Percentiles rank a stretch among this genome's conserved stretches.
phyloP scores from a whole-genome alignment of 257 asterid species.

The Cynanchum wilfordii region DNA sequence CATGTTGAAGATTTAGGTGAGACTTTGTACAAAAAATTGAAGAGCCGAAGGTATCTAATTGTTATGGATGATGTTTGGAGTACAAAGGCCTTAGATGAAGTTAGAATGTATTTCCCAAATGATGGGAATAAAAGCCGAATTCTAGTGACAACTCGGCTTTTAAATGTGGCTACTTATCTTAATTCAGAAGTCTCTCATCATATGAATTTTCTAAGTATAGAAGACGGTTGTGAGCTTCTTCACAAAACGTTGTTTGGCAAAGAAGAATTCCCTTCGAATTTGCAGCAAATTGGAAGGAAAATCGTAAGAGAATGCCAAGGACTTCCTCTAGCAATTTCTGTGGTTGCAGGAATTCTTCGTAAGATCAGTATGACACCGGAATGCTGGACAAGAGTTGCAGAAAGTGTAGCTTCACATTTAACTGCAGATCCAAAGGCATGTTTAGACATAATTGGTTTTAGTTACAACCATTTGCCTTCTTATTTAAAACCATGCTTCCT shows the following conservation, averaged over 20 bases:
- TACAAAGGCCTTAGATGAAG: not conserved
- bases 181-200: not conserved
- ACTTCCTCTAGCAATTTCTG: constrained; percentile 5
- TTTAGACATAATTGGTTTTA: constrained; percentile 18
- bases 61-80: constrained; percentile 17
- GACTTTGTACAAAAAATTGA: not conserved
- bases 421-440: not conserved
- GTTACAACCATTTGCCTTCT: constrained; percentile 30
- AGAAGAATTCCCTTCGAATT: not conserved
- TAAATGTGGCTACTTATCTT: no score
- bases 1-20: not conserved
- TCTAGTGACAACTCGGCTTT: constrained; percentile 17
- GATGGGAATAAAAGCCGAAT: constrained; percentile 6
- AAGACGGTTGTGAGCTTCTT: constrained; percentile 8
- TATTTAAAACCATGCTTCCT: constrained; percentile 17
- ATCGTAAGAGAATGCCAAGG: constrained; percentile 14
- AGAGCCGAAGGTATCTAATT: constrained; percentile 6
- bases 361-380: not conserved
- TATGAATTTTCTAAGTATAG: not conserved
- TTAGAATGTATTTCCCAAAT: not conserved
- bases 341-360: not conserved
- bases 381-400: constrained; percentile 2
- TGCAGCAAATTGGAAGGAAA: constrained; percentile 3
- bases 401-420: not conserved
- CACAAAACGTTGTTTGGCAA: not conserved